Percentiles rank a stretch among this genome's conserved stretches.
phyloP scores from a whole-genome alignment of 441 rosid genomes.

The Gossypium aridum region DNA sequence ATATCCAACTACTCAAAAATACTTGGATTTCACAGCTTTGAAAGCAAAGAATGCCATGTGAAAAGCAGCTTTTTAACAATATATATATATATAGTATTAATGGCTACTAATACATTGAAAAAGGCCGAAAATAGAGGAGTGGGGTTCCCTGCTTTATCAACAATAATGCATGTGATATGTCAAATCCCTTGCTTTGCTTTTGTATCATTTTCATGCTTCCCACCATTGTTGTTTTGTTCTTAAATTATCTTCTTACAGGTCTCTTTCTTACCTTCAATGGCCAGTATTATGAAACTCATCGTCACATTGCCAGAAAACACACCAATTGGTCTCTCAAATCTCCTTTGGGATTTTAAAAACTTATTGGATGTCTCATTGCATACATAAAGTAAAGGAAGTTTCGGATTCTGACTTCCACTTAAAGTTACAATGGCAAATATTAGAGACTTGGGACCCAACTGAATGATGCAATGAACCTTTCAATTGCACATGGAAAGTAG shows the following conservation, averaged over 20 bases:
- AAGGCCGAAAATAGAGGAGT: conserved; percentile 15
- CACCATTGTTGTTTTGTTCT: conserved; percentile 4
- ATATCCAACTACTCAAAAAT: conserved; percentile 3
- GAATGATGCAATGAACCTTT: conserved; percentile 22
- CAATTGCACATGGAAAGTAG: conserved; percentile 6
- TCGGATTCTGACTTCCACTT: conserved; percentile 41
- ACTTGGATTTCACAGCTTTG: conserved; percentile 9
- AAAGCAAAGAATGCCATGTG: conserved; percentile 37
- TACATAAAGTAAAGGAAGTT: conserved; percentile 10
- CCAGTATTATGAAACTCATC: conserved; percentile 1
- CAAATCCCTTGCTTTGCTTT: conserved; percentile 13
- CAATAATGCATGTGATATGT: conserved; percentile 29
- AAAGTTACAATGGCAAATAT: conserved; percentile 21
- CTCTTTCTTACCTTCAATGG: conserved; percentile 20
- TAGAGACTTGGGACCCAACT: conserved; percentile 27
- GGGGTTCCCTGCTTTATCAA: conserved; percentile 19
- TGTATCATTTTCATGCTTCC: conserved; percentile 18
- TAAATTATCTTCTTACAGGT: conserved; percentile 15
- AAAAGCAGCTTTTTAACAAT: conserved; percentile 27
- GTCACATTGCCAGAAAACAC: conserved; percentile 20
- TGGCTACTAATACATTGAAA: conserved; percentile 16
- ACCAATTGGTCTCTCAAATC: conserved; percentile 1
- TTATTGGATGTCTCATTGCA: too few species aligned
- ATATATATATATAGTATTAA: conserved; percentile 5
- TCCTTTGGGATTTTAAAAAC: too few species aligned